These are phyloP conservation scores for Aspergillus jensenii DNA, from an alignment of 2,329 filamentous ascomycete genomes.

Conservation along the genomic window DNA sequence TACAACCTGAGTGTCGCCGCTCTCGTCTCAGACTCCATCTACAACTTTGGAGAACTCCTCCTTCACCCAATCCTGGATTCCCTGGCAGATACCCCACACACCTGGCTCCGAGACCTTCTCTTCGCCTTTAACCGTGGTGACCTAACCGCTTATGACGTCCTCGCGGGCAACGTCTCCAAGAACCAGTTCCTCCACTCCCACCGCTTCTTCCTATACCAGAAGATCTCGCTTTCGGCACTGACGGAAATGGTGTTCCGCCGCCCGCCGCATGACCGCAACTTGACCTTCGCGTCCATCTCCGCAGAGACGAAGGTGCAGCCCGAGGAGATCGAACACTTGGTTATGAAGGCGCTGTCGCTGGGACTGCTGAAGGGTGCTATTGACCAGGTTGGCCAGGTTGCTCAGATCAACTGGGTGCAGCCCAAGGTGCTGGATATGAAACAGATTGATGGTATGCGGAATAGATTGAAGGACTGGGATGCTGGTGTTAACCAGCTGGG, in stretches of 20 bases:
- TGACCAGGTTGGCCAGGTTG: conserved; percentile 92
- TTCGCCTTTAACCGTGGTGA: conserved; percentile 98
- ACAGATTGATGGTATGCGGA: conserved; percentile 91
- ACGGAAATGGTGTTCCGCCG: conserved; percentile 96
- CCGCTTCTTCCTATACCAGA: conserved; percentile 84
- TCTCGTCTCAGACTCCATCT: conserved; percentile 90
- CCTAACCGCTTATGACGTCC: conserved; percentile 78
- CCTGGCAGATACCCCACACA: conserved; percentile 70
- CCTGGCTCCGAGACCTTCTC: conserved; percentile 92
- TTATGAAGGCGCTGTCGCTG: conserved; percentile 98
- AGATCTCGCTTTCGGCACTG: conserved; percentile 94
- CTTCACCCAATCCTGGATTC: conserved; percentile 93
- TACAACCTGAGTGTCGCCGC: conserved; percentile 93
- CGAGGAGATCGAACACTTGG: conserved; percentile 93
- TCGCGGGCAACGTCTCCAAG: conserved; percentile 76
- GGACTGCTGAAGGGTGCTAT: conserved; percentile 88
- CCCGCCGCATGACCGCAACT: conserved; percentile 89
- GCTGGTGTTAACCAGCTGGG: conserved; percentile 92
- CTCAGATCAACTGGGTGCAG: conserved; percentile 97
- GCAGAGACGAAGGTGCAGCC: conserved; percentile 88
- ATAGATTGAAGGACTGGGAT: conserved; percentile 89
- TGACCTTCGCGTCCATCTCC: conserved; percentile 86
- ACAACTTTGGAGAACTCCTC: conserved; percentile 99
- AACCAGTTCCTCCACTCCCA: conserved; percentile 78
- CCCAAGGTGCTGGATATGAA: conserved; percentile 95